Conservation (phyloP, 1,139 yeast species). For the Zhuliangozyma blackwelliae region DNA sequence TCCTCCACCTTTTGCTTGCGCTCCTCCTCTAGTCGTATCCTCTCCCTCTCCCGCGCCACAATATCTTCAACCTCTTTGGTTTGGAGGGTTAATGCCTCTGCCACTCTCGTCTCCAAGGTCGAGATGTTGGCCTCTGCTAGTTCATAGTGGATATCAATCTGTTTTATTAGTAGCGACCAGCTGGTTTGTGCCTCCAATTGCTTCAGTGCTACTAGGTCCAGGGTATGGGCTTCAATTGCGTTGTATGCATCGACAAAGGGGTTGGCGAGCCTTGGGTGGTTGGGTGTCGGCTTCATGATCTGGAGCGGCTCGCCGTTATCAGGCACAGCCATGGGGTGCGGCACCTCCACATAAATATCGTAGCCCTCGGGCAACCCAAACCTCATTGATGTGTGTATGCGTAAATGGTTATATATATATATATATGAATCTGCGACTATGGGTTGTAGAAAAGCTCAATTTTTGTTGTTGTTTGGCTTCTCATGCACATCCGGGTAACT, state of each 20-base stretch:
- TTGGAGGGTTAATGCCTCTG: constrained; percentile 12
- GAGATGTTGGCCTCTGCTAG: constrained; percentile 6
- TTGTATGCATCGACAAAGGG: constrained; percentile 5
- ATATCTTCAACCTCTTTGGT: constrained; percentile 14
- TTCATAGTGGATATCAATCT: constrained; percentile 1
- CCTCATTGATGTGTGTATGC: constrained; percentile 13
- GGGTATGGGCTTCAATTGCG: constrained; percentile 6
- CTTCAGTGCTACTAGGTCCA: not conserved
- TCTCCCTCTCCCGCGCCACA: constrained; percentile 15
- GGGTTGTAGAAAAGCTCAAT: too few relatives aligned
- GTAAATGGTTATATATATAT: too few relatives aligned
- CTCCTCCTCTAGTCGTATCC: constrained; percentile 13
- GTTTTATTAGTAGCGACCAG: not conserved
- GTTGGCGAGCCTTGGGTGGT: not conserved
- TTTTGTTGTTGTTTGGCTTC: not conserved
- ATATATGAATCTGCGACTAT: too few relatives aligned
- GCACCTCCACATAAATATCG: constrained; percentile 9
- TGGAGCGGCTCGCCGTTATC: not conserved
- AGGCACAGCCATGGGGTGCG: not conserved
- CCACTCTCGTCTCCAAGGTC: constrained; percentile 3
- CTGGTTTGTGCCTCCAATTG: constrained; percentile 1
- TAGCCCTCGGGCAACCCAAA: constrained; percentile 26
- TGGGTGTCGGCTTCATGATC: not conserved
- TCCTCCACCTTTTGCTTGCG: constrained; percentile 4
- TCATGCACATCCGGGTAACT: not conserved